A percentile compares a stretch with the other conserved stretches of the same genome.
Conservation (phyloP, 768 basidiomycete species). For the Serendipita sp. region DNA sequence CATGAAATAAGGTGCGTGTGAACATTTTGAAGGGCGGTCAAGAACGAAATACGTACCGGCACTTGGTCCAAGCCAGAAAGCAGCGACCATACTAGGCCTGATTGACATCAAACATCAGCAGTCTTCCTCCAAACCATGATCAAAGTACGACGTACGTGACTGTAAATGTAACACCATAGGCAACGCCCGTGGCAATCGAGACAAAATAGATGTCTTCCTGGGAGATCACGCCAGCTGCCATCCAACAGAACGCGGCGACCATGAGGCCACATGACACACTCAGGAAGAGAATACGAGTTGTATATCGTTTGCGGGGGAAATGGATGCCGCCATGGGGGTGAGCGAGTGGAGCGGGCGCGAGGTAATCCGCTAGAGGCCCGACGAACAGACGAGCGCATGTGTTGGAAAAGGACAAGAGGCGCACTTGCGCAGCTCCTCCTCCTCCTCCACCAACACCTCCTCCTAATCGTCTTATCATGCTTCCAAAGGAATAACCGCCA, state of each 20-base stretch:
- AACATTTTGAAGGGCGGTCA: too few relatives aligned
- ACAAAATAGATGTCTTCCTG: constrained; percentile 32
- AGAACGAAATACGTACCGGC: constrained; percentile 21
- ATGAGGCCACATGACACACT: constrained; percentile 33
- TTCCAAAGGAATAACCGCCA: constrained; percentile 27
- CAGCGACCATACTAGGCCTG: constrained; percentile 55
- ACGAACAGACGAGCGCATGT: constrained; percentile 51
- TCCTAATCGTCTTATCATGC: too few relatives aligned
- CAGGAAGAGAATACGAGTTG: constrained; percentile 52
- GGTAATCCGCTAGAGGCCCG: constrained; percentile 55
- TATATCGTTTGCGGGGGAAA: constrained; percentile 32
- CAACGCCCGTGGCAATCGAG: constrained; percentile 50
- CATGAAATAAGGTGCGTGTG: too few relatives aligned
- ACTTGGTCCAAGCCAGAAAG: constrained; percentile 56
- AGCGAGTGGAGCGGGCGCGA: constrained; percentile 44
- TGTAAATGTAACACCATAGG: constrained; percentile 58
- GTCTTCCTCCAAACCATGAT: too few relatives aligned
- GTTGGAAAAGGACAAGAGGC: constrained; percentile 52
- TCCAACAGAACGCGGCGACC: constrained; percentile 38
- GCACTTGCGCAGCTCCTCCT: constrained; percentile 34
- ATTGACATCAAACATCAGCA: background rate
- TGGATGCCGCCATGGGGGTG: constrained; percentile 23
- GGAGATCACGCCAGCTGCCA: constrained; percentile 31
- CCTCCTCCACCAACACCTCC: too few relatives aligned
- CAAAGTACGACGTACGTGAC: constrained; percentile 53